phyloP scores from a whole-genome alignment of 2,329 filamentous ascomycete genomes.

The Aspergillus brunneoviolaceus region DNA sequence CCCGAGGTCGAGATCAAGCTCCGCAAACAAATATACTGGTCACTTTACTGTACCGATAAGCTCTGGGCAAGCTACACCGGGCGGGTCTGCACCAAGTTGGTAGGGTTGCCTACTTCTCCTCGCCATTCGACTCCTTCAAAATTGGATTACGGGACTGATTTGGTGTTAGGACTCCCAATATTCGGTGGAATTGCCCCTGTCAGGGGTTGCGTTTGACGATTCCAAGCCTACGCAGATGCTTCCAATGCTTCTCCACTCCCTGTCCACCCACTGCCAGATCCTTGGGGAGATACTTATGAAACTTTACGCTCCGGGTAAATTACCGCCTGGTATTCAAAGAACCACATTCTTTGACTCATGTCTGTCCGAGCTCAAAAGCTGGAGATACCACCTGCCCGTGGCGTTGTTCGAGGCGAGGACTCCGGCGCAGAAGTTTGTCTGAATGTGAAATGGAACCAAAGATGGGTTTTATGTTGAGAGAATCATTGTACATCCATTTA shows the following conservation, averaged over 20 bases:
- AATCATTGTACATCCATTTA: no score
- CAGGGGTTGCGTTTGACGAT: no score
- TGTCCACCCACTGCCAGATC: slow-evolving; percentile 23
- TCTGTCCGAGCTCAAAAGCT: slow-evolving; percentile 34
- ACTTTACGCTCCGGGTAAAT: slow-evolving; percentile 34
- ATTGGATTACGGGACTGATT: no score
- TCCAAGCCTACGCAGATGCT: neutral
- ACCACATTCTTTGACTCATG: slow-evolving; percentile 32
- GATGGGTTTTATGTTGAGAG: no score
- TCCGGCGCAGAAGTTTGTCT: neutral
- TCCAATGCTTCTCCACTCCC: neutral
- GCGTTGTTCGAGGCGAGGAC: slow-evolving; percentile 6
- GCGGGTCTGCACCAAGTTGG: slow-evolving; percentile 37
- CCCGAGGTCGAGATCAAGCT: slow-evolving; percentile 31
- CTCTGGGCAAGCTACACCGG: slow-evolving; percentile 37
- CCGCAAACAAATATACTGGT: slow-evolving; percentile 39
- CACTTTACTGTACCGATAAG: slow-evolving; percentile 39
- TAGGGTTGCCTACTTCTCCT: slow-evolving; percentile 11
- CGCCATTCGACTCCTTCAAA: no score
- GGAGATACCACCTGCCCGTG: slow-evolving; percentile 36
- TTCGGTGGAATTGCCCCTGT: no score
- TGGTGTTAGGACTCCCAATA: no score
- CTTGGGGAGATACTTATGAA: slow-evolving; percentile 33
- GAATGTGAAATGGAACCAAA: no score
- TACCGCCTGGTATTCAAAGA: slow-evolving; percentile 19